Evolutionary conservation across 192 early-diverging fungal species (phyloP).

Genomic region (Mortierella claussenii): DNA sequence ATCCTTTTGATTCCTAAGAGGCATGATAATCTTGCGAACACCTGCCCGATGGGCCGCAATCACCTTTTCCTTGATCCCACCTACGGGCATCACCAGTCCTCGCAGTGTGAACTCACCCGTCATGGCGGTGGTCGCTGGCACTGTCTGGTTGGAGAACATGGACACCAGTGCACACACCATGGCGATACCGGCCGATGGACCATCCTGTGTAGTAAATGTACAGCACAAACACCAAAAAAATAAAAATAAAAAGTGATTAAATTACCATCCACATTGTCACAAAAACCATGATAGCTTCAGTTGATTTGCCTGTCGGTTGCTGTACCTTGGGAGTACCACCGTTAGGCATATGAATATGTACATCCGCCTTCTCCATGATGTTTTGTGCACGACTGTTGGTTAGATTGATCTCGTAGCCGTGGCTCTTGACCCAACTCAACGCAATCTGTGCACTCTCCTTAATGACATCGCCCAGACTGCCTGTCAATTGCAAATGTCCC

Average conservation of each 20-base stretch:
- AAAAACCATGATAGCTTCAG: not conserved
- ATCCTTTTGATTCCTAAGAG: slow-evolving; percentile 77
- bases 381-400: slow-evolving; percentile 51
- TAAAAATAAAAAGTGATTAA: too few relatives aligned
- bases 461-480: slow-evolving; percentile 83
- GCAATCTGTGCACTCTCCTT: slow-evolving; percentile 85
- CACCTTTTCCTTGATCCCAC: slow-evolving; percentile 91
- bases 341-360: slow-evolving; percentile 90
- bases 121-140: slow-evolving; percentile 74
- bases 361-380: slow-evolving; percentile 70
- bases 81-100: slow-evolving; percentile 84
- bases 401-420: slow-evolving; percentile 69
- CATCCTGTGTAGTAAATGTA: slow-evolving; percentile 60
- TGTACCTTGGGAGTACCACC: slow-evolving; percentile 77
- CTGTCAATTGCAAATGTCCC: slow-evolving; percentile 74
- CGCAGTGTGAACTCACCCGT: slow-evolving; percentile 89
- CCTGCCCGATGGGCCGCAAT: slow-evolving; percentile 84
- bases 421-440: slow-evolving; percentile 79
- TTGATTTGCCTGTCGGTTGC: not conserved
- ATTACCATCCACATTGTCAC: too few relatives aligned
- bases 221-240: too few relatives aligned
- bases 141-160: slow-evolving; percentile 68
- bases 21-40: slow-evolving; percentile 79
- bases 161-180: slow-evolving; percentile 84
- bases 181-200: slow-evolving; percentile 76